Evolutionary conservation across 2,329 filamentous ascomycete species (phyloP).

Genomic region (Cladosporium phlei): DNA sequence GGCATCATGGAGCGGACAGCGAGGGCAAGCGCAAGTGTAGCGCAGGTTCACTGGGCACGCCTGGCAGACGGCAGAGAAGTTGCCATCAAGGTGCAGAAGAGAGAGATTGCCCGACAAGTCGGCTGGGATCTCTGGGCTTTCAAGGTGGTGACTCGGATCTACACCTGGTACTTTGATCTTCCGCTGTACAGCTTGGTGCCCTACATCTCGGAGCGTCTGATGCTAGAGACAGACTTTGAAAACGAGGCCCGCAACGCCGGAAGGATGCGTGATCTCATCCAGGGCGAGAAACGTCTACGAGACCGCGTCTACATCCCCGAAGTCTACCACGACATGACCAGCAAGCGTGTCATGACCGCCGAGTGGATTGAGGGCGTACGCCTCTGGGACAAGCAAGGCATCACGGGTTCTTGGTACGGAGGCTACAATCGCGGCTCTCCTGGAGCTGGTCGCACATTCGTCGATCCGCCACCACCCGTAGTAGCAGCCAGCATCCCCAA

Average conservation of each 20-base stretch:
- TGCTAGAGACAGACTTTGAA: constrained; percentile 89
- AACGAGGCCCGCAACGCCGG: constrained; percentile 88
- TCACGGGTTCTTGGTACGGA: constrained; percentile 73
- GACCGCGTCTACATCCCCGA: constrained; percentile 83
- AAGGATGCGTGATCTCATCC: constrained; percentile 73
- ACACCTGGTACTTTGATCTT: constrained; percentile 86
- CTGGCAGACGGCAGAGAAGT: constrained; percentile 83
- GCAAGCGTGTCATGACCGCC: constrained; percentile 79
- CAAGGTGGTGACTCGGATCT: constrained; percentile 78
- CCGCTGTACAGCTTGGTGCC: constrained; percentile 87
- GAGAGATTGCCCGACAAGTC: constrained; percentile 85
- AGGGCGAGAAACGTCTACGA: constrained; percentile 67
- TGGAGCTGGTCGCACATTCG: constrained; percentile 64
- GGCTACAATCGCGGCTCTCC: constrained; percentile 71
- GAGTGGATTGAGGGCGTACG: constrained; percentile 97
- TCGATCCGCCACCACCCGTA: constrained; percentile 47
- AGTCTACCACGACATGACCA: constrained; percentile 77
- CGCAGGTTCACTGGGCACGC: constrained; percentile 93
- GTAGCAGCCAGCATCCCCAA: constrained; percentile 25
- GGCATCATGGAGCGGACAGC: constrained; percentile 67
- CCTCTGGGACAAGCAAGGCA: constrained; percentile 83
- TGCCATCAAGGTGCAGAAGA: constrained; percentile 94
- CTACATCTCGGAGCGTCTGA: constrained; percentile 86
- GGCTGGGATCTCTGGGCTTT: constrained; percentile 95
- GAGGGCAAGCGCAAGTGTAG: constrained; percentile 82